phyloP scores from a whole-genome alignment of 116 monocot species.

The Posidonia oceanica region DNA sequence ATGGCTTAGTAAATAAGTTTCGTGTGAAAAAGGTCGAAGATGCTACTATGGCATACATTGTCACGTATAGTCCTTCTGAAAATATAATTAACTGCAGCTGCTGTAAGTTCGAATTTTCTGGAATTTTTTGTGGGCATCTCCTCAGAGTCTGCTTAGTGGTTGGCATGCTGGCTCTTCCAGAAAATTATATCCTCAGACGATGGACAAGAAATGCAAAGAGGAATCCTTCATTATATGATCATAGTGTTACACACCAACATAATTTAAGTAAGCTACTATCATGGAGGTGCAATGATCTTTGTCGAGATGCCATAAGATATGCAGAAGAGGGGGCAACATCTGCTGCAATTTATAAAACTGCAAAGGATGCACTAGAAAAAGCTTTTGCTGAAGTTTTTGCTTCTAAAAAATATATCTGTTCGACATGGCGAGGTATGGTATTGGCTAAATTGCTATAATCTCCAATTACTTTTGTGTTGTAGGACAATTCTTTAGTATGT shows the following conservation, averaged over 20 bases:
- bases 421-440: conserved; percentile 30
- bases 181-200: conserved; percentile 56
- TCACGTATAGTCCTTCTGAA: conserved; percentile 42
- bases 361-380: conserved; percentile 65
- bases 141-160: conserved; percentile 38
- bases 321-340: conserved; percentile 86
- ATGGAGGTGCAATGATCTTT: conserved; percentile 74
- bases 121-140: conserved; percentile 76
- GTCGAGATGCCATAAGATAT: conserved; percentile 70
- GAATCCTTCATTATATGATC: conserved; percentile 24
- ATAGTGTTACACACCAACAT: conserved; percentile 15
- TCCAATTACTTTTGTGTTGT: too few species aligned
- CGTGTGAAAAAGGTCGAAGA: conserved; percentile 41
- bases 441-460: too few species aligned
- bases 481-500: too few species aligned
- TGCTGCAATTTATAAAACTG: conserved; percentile 53
- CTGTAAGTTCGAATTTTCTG: conserved; percentile 64
- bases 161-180: conserved; percentile 46
- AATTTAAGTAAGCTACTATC: conserved; percentile 24
- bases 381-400: conserved; percentile 69
- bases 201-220: conserved; percentile 87
- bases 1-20: conserved; percentile 47
- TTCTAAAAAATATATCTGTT: conserved; percentile 42
- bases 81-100: conserved; percentile 64
- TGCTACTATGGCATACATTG: conserved; percentile 24